Percentiles rank a stretch among this genome's conserved stretches.
Conservation (phyloP, 441 rosid species). For the Syzygium malaccense region DNA sequence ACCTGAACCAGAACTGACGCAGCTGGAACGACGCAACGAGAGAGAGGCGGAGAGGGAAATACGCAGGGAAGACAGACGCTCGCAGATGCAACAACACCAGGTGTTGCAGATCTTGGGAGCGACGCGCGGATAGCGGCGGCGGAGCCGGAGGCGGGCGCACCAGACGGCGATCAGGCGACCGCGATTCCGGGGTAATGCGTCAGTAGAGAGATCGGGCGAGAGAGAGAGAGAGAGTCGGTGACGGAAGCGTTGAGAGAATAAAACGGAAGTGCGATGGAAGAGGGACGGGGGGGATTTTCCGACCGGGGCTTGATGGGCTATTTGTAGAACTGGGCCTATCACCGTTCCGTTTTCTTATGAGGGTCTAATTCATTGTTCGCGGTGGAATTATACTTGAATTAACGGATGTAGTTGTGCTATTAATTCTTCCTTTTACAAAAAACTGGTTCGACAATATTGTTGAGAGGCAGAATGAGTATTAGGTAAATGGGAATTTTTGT, state of each 20-base stretch:
- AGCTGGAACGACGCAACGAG: neutral
- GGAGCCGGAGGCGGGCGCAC: neutral
- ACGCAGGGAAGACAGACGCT: neutral
- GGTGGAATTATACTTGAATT: neutral
- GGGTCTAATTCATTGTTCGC: neutral
- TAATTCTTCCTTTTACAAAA: neutral
- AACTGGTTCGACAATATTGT: neutral
- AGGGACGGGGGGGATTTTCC: neutral
- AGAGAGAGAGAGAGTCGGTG: neutral
- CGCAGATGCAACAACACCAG: neutral
- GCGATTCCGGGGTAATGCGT: neutral
- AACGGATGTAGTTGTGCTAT: neutral
- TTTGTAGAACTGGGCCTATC: neutral
- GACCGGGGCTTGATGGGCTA: neutral
- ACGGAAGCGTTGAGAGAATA: neutral
- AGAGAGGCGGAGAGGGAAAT: neutral
- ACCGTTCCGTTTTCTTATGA: neutral
- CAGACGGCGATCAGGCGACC: neutral
- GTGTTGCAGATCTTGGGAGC: neutral
- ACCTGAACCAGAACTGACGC: neutral
- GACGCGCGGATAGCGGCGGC: neutral
- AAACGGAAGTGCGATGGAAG: neutral
- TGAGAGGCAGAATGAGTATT: neutral
- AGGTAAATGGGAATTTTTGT: neutral
- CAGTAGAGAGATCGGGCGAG: neutral